A percentile compares a stretch with the other conserved stretches of the same genome.
These are phyloP conservation scores for Rhodotorula sp. DNA, from an alignment of 1,284 basidiomycete species.

Conservation along the genomic window DNA sequence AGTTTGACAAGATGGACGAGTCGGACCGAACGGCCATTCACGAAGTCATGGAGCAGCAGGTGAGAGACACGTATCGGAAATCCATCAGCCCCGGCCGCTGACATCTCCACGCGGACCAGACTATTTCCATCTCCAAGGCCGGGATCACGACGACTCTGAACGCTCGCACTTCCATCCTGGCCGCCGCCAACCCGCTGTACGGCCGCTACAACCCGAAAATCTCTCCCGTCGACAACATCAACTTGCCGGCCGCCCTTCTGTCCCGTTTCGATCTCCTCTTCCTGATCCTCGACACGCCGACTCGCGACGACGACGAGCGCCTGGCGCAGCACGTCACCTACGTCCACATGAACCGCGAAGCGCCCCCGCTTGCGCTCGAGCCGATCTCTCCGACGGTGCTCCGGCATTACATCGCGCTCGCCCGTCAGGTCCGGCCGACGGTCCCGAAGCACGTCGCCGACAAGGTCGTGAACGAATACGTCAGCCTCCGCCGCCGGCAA, in stretches of 20 bases:
- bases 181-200: slow-evolving; percentile 96
- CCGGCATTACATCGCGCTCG: slow-evolving; percentile 94
- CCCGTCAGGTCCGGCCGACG: slow-evolving; percentile 82
- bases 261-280: slow-evolving; percentile 97
- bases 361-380: slow-evolving; percentile 65
- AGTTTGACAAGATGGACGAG: slow-evolving; percentile 99
- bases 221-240: slow-evolving; percentile 99
- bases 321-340: slow-evolving; percentile 96
- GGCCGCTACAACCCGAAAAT: slow-evolving; percentile 97
- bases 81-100: not conserved
- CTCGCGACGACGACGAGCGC: slow-evolving; percentile 89
- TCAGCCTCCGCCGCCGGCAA: slow-evolving; percentile 87
- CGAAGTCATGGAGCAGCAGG: slow-evolving; percentile 76
- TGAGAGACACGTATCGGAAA: not conserved
- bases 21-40: slow-evolving; percentile 96
- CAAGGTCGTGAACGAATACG: slow-evolving; percentile 94
- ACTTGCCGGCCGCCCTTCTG: slow-evolving; percentile 91
- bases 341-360: slow-evolving; percentile 93
- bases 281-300: slow-evolving; percentile 94
- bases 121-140: slow-evolving; percentile 98
- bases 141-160: slow-evolving; percentile 98
- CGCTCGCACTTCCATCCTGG: slow-evolving; percentile 96
- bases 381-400: slow-evolving; percentile 82
- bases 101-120: slow-evolving; percentile 49
- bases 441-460: slow-evolving; percentile 84